Base-by-base conservation (phyloP, 2,329 filamentous ascomycete genomes). In the Ophiostoma angusticollis region DNA sequence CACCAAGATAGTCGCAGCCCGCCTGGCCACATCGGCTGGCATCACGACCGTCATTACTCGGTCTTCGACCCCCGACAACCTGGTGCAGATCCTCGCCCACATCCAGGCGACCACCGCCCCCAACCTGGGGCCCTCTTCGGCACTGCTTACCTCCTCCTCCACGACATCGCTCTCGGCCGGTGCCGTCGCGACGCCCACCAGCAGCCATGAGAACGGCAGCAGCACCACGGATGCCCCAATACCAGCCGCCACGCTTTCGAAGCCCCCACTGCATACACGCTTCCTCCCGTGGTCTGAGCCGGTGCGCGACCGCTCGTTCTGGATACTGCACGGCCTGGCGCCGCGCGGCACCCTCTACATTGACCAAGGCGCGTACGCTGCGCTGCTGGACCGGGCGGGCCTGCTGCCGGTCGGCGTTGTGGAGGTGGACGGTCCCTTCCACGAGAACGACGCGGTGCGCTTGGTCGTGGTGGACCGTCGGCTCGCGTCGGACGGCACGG, bases 31-130 rank as follows among this genome's bases (percentile, higher is more conserved):
- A 6, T 91, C 87, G 25, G 91, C 86, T 11, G 91, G 91, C 32
- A 89, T 96, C 25, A 96, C 86, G 1, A 96, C 91, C 4, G 75
- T 98, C 54, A 96, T 98, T 54, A 94, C 91, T 8, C 79, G 82
- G 48, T 93, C 85, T 41, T 91, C 83, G n/a, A 87, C 82, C 46
- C 91, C 91, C 0, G 86, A 84, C 18, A 96, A 96, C 55, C 87
- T 98, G 43, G 67, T 79, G 47, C 78, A 80, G 49, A 95, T 98
- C 47, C 83, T 95, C 41, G 72, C 70, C 33, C 84, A 95, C 58
- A 71, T 85, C 35, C 82, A 93, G 58, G 65, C 69, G 8, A 65
- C 36, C 45, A 4, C 27, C 27, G 25, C 31, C 32, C n/a, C 39
- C 30, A 29, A 39, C 47, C 24, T 54, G 44, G 24, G 43, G 31